Percentiles rank a stretch among this genome's conserved stretches.
Evolutionary conservation across 2,329 filamentous ascomycete genomes (phyloP).

Genomic region (Penicillium brevicompactum): DNA sequence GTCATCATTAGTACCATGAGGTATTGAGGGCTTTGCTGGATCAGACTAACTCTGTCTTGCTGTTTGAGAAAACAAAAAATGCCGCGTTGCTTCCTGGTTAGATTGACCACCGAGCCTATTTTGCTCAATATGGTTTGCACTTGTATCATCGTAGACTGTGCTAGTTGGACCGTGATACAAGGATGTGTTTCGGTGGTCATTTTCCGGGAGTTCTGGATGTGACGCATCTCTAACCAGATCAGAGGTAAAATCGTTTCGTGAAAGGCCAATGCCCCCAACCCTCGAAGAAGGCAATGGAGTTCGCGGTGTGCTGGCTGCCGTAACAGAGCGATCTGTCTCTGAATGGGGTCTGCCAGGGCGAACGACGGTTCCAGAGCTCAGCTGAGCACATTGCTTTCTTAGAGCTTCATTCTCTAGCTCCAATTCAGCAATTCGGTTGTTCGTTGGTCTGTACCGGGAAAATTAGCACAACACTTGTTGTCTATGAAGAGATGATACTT

Average conservation of each 20-base stretch:
- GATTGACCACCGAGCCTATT: slow-evolving; percentile 3
- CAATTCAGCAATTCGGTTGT: slow-evolving; percentile 27
- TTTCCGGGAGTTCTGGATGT: slow-evolving; percentile 23
- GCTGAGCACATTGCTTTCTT: slow-evolving; percentile 15
- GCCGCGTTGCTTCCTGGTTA: slow-evolving; percentile 20
- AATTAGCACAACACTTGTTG: not conserved
- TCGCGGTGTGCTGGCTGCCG: slow-evolving; percentile 5
- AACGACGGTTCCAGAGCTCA: not conserved
- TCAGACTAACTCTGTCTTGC: slow-evolving; percentile 24
- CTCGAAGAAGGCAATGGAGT: slow-evolving; percentile 1
- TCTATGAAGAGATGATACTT: not conserved
- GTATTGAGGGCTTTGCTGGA: not conserved
- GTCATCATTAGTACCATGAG: not conserved
- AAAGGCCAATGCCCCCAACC: slow-evolving; percentile 5
- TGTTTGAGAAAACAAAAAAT: slow-evolving; percentile 27
- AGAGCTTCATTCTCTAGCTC: slow-evolving; percentile 29
- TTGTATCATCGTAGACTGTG: slow-evolving; percentile 27
- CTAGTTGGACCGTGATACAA: slow-evolving; percentile 28
- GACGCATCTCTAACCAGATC: slow-evolving; percentile 12
- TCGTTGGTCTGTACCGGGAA: slow-evolving; percentile 24
- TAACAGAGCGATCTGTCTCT: slow-evolving; percentile 8
- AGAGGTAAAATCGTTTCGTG: slow-evolving; percentile 10
- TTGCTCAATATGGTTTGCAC: slow-evolving; percentile 5
- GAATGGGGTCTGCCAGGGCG: not conserved
- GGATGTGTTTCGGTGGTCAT: slow-evolving; percentile 17